These are phyloP conservation scores for Cercophora sp. DNA, from an alignment of 495 filamentous ascomycete species.

Conservation along the genomic window DNA sequence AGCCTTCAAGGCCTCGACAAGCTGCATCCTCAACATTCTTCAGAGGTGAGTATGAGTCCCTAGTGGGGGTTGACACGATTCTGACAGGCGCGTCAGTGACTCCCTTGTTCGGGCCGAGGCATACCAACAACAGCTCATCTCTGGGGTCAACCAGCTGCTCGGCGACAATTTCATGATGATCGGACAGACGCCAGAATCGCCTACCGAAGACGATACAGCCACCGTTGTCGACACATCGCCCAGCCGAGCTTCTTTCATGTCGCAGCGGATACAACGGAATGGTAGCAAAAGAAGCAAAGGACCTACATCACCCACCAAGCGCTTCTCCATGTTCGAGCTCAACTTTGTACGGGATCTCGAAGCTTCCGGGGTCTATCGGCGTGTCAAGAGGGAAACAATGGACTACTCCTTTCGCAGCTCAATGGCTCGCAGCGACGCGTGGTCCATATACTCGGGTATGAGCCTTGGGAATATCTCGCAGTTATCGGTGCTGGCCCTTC, in stretches of 20 bases:
- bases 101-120: no score
- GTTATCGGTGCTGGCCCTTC: no score
- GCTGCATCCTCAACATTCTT: slow-evolving; percentile 15
- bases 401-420: slow-evolving; percentile 24
- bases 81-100: slow-evolving; percentile 8
- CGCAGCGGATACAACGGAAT: not conserved
- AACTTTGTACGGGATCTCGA: slow-evolving; percentile 21
- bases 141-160: slow-evolving; percentile 9
- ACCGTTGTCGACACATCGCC: not conserved
- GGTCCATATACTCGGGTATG: no score
- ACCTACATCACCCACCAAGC: not conserved
- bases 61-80: no score
- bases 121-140: slow-evolving; percentile 9
- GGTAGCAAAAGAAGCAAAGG: not conserved
- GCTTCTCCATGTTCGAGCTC: not conserved
- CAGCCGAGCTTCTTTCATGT: not conserved
- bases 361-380: slow-evolving; percentile 19
- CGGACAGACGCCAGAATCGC: slow-evolving; percentile 8
- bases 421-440: no score
- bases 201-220: no score
- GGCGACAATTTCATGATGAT: slow-evolving; percentile 12
- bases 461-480: no score
- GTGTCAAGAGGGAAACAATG: slow-evolving; percentile 16
- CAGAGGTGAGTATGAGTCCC: no score
- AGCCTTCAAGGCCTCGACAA: slow-evolving; percentile 19